phyloP scores from a whole-genome alignment of 1,139 yeast genomes.

The Sugiyamaella sp. region DNA sequence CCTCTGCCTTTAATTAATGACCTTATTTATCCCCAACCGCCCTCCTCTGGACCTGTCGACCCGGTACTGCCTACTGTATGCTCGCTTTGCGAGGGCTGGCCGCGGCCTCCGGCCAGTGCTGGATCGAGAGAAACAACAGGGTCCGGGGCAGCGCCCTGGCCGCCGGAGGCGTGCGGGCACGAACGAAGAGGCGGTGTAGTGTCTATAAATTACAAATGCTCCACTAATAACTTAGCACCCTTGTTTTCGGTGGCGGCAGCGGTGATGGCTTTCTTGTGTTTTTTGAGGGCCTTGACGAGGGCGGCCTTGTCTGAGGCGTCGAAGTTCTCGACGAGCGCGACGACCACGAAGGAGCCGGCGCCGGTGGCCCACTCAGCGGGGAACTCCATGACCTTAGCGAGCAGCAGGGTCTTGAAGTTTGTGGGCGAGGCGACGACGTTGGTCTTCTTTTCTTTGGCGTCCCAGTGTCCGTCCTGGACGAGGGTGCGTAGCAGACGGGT shows the following conservation, averaged over 20 bases:
- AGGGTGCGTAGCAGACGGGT: conserved; percentile 77
- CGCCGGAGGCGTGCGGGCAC: conserved; percentile 10
- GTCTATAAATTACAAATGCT: conserved; percentile 16
- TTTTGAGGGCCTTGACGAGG: conserved; percentile 58
- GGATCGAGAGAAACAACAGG: conserved; percentile 4
- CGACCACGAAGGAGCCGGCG: conserved; percentile 78
- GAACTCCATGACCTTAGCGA: conserved; percentile 50
- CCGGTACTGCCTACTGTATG: not conserved
- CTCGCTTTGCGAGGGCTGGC: not conserved
- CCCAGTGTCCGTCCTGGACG: conserved; percentile 77
- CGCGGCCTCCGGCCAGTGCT: not conserved
- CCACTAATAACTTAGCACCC: conserved; percentile 72
- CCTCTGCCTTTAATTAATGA: conserved; percentile 8
- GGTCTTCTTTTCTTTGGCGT: conserved; percentile 57
- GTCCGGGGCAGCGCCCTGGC: conserved; percentile 8
- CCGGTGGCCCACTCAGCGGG: conserved; percentile 73
- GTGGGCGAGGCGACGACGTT: conserved; percentile 56
- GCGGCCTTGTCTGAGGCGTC: conserved; percentile 45
- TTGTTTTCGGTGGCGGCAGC: conserved; percentile 62
- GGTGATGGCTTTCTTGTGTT: conserved; percentile 44
- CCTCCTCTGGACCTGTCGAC: conserved; percentile 3
- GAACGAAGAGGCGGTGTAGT: conserved; percentile 2
- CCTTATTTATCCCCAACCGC: not conserved
- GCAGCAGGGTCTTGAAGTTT: conserved; percentile 59
- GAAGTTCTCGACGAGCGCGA: conserved; percentile 46